Conservation (phyloP, 352 stramenopile genomes). For the Phytopythium delawarense region DNA sequence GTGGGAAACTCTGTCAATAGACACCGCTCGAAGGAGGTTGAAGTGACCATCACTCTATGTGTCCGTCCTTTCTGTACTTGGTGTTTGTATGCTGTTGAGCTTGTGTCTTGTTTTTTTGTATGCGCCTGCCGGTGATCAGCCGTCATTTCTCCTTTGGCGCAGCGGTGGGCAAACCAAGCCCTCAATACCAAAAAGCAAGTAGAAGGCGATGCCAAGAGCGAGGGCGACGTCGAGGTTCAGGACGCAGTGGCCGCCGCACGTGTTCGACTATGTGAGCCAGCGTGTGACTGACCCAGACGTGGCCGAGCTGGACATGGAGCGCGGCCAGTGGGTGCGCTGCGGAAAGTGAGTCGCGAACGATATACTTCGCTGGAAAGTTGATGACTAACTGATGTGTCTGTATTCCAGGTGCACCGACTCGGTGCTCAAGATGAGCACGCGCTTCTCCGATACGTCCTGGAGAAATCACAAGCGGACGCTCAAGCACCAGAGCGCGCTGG, state of each 20-base stretch:
- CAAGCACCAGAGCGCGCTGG: not conserved
- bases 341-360: constrained; percentile 19
- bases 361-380: not conserved
- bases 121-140: not conserved
- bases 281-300: constrained; percentile 32
- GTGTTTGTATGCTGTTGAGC: constrained; percentile 13
- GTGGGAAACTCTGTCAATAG: not conserved
- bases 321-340: constrained; percentile 50
- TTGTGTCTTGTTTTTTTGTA: no score
- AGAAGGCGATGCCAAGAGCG: not conserved
- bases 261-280: constrained; percentile 51
- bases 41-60: constrained; percentile 57
- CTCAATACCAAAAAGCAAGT: no score
- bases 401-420: constrained; percentile 23
- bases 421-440: constrained; percentile 28
- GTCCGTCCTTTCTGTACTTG: constrained; percentile 12
- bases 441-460: constrained; percentile 23
- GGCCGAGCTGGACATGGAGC: constrained; percentile 36
- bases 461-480: constrained; percentile 20
- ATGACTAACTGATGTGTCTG: not conserved
- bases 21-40: constrained; percentile 4
- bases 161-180: not conserved
- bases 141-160: constrained; percentile 3
- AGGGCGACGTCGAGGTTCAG: not conserved
- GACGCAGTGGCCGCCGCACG: constrained; percentile 23